These are phyloP conservation scores for Lophiotrema nucula DNA, from an alignment of 495 filamentous ascomycete species.

Conservation along the genomic window DNA sequence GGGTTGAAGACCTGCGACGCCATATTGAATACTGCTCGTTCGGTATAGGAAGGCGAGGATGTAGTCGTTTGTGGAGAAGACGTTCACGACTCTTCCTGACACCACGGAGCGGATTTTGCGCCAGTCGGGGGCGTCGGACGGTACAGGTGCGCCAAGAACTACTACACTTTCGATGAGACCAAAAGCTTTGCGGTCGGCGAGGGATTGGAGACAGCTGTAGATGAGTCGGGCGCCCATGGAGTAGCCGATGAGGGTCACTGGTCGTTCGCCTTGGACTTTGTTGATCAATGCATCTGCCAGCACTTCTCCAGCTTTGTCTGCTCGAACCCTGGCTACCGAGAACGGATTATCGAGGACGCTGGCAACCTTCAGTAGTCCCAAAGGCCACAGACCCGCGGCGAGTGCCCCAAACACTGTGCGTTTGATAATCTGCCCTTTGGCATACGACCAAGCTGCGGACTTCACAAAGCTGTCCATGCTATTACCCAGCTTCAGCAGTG, in stretches of 20 bases:
- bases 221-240: constrained; percentile 88
- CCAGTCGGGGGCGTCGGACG: constrained; percentile 65
- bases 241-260: constrained; percentile 85
- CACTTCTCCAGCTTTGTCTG: constrained; percentile 82
- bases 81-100: constrained; percentile 70
- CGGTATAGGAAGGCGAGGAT: constrained; percentile 77
- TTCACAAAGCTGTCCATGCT: constrained; percentile 71
- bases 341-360: constrained; percentile 88
- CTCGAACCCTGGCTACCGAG: constrained; percentile 72
- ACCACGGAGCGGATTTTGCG: constrained; percentile 68
- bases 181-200: constrained; percentile 77
- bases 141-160: constrained; percentile 78
- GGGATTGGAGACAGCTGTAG: constrained; percentile 71
- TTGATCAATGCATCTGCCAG: constrained; percentile 87
- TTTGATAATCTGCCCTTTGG: constrained; percentile 73
- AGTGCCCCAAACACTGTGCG: constrained; percentile 75
- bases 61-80: constrained; percentile 74
- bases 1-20: constrained; percentile 70
- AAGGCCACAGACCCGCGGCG: constrained; percentile 69
- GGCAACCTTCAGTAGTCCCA: constrained; percentile 73
- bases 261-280: constrained; percentile 82
- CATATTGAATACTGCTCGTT: constrained; percentile 70
- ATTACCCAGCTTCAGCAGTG: constrained; percentile 72
- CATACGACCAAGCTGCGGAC: constrained; percentile 72
- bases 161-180: constrained; percentile 83